Base-by-base conservation (phyloP, 164 flowering plant species). In the Vitis vinifera region DNA sequence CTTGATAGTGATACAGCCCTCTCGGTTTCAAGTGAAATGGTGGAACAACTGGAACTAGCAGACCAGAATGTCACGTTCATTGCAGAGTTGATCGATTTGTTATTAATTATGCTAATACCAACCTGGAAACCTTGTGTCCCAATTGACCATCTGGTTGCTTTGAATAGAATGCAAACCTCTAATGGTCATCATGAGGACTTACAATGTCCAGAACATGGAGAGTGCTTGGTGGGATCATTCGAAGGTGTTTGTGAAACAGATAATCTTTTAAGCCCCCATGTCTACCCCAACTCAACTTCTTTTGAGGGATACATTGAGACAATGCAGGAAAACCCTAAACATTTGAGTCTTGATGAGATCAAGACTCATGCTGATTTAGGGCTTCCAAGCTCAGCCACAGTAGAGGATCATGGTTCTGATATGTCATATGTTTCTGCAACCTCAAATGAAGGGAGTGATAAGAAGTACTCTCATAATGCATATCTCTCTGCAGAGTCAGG, bases 341-440 rank as follows among this genome's bases (percentile, higher is more conserved):
- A 27, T 56, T 11, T 31, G 17, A 82, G 68, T 56, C 57, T 70
- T 3, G 82, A 76, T 60, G 76, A 59, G 66, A 51, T 62, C 19
- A 71, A 57, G 53, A 57, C 79, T 19, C 63, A 67, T 73, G 65
- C 66, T 50, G 69, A 78, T 65, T 66, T 64, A 37, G 78, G 67
- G 19, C 10, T 62, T 51, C 73, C 48, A 27, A 68, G 51, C 59
- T 68, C 59, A 44, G 51, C 58, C 9, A 51, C 62, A 10, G 29
- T 53, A 9, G 81, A 78, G n/a, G 81, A 81, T 65, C 55, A 19
- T 3, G 70, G 65, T 69, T 80, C 83, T 29, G 83, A 74, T 31
- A 68, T 71, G 73, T 82, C 86, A 55, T 73, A 77, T 58, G 68
- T 75, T 58, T 78, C 82, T 63, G 82, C 75, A 51, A 37, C 61